These are phyloP conservation scores for Hypomontagnella monticulosa DNA, from an alignment of 495 filamentous ascomycete genomes.

Conservation along the genomic window DNA sequence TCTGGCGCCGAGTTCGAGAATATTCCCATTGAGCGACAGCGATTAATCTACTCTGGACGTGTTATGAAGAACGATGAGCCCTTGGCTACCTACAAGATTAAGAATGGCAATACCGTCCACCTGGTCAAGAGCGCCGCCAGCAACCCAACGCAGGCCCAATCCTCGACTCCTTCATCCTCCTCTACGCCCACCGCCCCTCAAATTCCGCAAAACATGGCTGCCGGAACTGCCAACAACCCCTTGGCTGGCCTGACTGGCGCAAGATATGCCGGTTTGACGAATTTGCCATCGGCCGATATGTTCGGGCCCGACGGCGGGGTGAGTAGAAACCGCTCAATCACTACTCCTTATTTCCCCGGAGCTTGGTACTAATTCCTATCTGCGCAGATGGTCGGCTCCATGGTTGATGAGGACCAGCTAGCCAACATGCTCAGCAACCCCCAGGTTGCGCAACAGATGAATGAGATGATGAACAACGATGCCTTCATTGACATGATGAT, in stretches of 20 bases:
- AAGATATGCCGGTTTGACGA: slow-evolving; percentile 90
- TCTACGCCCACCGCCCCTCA: slow-evolving; percentile 63
- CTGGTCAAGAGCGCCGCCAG: slow-evolving; percentile 95
- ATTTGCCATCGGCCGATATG: slow-evolving; percentile 84
- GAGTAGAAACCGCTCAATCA: slow-evolving; percentile 54
- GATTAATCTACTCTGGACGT: slow-evolving; percentile 95
- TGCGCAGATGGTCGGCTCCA: slow-evolving; percentile 87
- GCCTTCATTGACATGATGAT: slow-evolving; percentile 92
- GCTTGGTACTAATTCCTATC: slow-evolving; percentile 42
- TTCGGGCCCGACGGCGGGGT: slow-evolving; percentile 98
- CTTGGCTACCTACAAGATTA: slow-evolving; percentile 88
- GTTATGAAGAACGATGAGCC: slow-evolving; percentile 94
- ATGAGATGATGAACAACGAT: slow-evolving; percentile 94
- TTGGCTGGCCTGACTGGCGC: slow-evolving; percentile 92
- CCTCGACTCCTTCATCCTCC: slow-evolving; percentile 61
- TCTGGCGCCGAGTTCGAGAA: slow-evolving; percentile 81
- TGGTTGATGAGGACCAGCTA: slow-evolving; percentile 76
- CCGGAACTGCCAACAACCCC: slow-evolving; percentile 90
- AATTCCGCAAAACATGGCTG: slow-evolving; percentile 89
- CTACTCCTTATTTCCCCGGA: not conserved
- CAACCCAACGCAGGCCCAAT: slow-evolving; percentile 75
- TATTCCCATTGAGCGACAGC: slow-evolving; percentile 84
- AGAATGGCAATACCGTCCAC: slow-evolving; percentile 94
- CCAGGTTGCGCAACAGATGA: slow-evolving; percentile 80
- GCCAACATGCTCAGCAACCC: slow-evolving; percentile 88